A percentile compares a stretch with the other conserved stretches of the same genome.
These are phyloP conservation scores for Acanthamoeba healyi DNA, from an alignment of 208 protist genomes.

Conservation along the genomic window DNA sequence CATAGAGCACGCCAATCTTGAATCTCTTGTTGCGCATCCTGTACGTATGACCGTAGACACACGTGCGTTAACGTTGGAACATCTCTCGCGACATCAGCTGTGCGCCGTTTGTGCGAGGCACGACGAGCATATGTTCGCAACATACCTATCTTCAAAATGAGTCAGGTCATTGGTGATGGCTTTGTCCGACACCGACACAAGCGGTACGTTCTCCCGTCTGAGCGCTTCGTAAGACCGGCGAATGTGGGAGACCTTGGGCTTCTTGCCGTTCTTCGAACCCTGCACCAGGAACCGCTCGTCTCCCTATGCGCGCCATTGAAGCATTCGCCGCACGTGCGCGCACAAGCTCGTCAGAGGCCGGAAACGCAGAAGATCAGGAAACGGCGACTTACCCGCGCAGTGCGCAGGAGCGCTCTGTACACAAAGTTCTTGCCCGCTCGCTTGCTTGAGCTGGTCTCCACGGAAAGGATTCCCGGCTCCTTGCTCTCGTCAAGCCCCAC, in stretches of 20 bases:
- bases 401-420: conserved; percentile 21
- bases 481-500: conserved; percentile 10
- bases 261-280: background rate
- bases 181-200: background rate
- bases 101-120: no score
- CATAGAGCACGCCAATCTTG: conserved; percentile 40
- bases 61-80: background rate
- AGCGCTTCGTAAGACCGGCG: background rate
- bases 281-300: conserved; percentile 31
- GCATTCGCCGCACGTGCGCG: no score
- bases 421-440: background rate
- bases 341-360: no score
- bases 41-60: background rate
- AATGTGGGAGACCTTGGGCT: conserved; percentile 17
- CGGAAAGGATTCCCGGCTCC: conserved; percentile 17
- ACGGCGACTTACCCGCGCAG: background rate
- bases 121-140: background rate
- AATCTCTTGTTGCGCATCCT: conserved; percentile 41
- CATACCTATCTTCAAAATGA: conserved; percentile 6
- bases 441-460: background rate
- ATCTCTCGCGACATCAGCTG: no score
- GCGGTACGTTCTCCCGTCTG: background rate
- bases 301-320: conserved; percentile 19
- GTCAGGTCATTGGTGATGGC: background rate
- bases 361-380: background rate